Evolutionary conservation across 2,329 filamentous ascomycete species (phyloP).

Genomic region (Alternaria longipes): DNA sequence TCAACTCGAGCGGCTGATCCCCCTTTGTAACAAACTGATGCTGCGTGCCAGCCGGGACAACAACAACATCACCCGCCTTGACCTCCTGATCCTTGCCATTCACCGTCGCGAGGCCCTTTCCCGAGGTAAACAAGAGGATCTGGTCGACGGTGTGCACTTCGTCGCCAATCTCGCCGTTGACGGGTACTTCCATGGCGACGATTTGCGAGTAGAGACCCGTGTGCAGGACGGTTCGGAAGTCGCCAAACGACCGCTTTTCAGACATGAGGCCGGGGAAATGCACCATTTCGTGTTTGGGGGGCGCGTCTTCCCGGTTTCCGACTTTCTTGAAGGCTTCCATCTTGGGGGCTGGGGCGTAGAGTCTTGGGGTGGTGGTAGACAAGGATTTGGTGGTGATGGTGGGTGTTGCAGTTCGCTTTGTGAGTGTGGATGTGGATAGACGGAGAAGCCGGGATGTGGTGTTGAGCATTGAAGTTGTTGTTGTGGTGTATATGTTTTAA

Average conservation of each 20-base stretch:
- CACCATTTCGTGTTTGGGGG: constrained; percentile 62
- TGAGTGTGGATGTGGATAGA: constrained; percentile 5
- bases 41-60: constrained; percentile 71
- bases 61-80: constrained; percentile 65
- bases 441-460: constrained; percentile 26
- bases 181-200: constrained; percentile 71
- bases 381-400: constrained; percentile 11
- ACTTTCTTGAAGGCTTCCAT: constrained; percentile 38
- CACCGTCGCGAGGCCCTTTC: constrained; percentile 66
- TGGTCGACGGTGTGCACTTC: constrained; percentile 72
- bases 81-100: constrained; percentile 66
- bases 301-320: constrained; percentile 38
- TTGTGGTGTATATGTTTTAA: not conserved
- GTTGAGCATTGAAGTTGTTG: constrained; percentile 35
- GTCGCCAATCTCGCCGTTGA: constrained; percentile 72
- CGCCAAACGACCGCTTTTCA: constrained; percentile 63
- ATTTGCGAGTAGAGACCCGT: constrained; percentile 70
- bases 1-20: constrained; percentile 66
- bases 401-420: not conserved
- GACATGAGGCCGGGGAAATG: constrained; percentile 67
- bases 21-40: constrained; percentile 73
- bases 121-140: constrained; percentile 70
- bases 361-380: not conserved
- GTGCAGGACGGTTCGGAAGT: constrained; percentile 69
- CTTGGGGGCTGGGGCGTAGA: constrained; percentile 7